Conservation (phyloP, 768 basidiomycete genomes). For the Trametes elegans region DNA sequence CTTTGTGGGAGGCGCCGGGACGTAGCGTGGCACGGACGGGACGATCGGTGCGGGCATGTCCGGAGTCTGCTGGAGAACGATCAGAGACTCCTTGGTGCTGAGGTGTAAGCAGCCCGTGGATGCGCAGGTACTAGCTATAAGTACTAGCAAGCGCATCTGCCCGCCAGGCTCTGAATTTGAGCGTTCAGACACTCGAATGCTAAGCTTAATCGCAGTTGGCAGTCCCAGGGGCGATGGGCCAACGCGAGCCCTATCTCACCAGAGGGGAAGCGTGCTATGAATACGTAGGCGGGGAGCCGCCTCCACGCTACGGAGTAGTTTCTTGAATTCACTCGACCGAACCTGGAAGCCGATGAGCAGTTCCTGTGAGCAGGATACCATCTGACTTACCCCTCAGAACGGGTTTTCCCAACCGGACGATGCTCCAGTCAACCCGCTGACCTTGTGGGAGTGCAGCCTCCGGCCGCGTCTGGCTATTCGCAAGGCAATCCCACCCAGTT, state of each 20-base stretch:
- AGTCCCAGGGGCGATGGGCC: too few species aligned
- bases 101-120: neutral
- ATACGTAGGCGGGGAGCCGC: neutral
- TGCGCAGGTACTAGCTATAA: too few species aligned
- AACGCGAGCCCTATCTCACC: too few species aligned
- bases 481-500: too few species aligned
- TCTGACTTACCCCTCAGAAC: neutral
- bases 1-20: constrained; percentile 26
- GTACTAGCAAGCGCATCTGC: too few species aligned
- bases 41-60: constrained; percentile 14
- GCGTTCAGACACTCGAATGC: too few species aligned
- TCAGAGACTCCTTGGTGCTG: neutral
- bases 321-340: too few species aligned
- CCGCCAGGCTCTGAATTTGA: too few species aligned
- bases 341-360: too few species aligned
- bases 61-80: neutral
- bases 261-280: neutral
- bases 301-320: neutral
- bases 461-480: too few species aligned
- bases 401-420: neutral
- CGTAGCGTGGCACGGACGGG: constrained; percentile 8
- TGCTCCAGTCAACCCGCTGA: neutral
- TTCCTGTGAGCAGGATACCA: too few species aligned
- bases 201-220: too few species aligned
- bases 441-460: neutral